phyloP scores from a whole-genome alignment of 179 eudicot species.

The Amaranthus tricolor region DNA sequence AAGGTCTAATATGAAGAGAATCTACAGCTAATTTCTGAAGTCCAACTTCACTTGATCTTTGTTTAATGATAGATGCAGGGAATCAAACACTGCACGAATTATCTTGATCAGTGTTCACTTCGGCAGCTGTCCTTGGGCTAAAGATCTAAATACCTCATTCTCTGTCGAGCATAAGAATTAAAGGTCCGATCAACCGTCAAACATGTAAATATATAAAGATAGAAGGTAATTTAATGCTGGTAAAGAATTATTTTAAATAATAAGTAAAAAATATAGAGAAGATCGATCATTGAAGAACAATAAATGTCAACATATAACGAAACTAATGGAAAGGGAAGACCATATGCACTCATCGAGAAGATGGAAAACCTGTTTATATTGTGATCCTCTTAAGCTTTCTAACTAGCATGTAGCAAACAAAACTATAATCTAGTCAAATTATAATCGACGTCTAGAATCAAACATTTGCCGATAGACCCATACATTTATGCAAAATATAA shows the following conservation, averaged over 20 bases:
- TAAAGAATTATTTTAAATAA: constrained; percentile 8
- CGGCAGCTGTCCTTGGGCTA: constrained; percentile 50
- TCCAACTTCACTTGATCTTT: constrained; percentile 24
- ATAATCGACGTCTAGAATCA: not conserved
- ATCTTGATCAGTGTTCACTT: constrained; percentile 52
- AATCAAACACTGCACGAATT: constrained; percentile 53
- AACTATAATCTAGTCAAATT: not conserved
- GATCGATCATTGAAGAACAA: not conserved
- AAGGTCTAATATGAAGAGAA: constrained; percentile 53
- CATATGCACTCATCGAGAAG: not conserved
- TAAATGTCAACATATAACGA: not conserved
- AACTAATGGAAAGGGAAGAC: not conserved
- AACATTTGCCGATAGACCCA: not conserved
- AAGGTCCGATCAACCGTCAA: constrained; percentile 37
- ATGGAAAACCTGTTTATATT: not conserved
- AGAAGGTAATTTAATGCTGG: no score
- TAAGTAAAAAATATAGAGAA: not conserved
- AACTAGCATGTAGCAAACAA: not conserved
- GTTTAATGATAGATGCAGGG: constrained; percentile 50
- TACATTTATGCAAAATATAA: no score
- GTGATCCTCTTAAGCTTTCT: not conserved
- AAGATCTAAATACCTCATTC: constrained; percentile 39
- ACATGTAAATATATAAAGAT: constrained; percentile 23
- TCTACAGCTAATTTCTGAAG: constrained; percentile 38
- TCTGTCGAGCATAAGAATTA: constrained; percentile 42